These are phyloP conservation scores for Phytophthora capsici DNA, from an alignment of 352 stramenopile genomes.

Conservation along the genomic window DNA sequence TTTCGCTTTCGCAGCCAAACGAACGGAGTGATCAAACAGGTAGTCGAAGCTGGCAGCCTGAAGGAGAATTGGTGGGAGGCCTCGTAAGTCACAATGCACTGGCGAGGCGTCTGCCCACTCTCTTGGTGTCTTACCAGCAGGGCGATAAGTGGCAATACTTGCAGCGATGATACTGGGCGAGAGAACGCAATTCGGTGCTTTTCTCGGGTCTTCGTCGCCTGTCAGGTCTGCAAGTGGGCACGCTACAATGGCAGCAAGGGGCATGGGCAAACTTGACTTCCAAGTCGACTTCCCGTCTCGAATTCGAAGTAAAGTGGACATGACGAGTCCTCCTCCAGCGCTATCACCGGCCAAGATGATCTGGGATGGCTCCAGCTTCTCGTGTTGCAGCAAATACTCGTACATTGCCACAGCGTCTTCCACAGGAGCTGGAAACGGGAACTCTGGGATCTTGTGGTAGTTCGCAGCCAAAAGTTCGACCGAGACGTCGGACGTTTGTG, in stretches of 20 bases:
- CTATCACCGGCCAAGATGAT: slow-evolving; percentile 43
- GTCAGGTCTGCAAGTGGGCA: slow-evolving; percentile 9
- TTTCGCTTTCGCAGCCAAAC: slow-evolving; percentile 31
- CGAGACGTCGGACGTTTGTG: not conserved
- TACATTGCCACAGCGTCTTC: slow-evolving; percentile 38
- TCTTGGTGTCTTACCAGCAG: slow-evolving; percentile 4
- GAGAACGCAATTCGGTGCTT: not conserved
- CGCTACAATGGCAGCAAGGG: slow-evolving; percentile 22
- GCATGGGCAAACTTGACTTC: slow-evolving; percentile 2
- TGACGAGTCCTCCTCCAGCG: slow-evolving; percentile 30
- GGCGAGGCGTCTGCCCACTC: slow-evolving; percentile 26
- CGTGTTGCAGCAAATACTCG: slow-evolving; percentile 26
- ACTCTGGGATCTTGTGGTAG: slow-evolving; percentile 34
- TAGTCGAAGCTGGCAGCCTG: slow-evolving; percentile 26
- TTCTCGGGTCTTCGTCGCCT: slow-evolving; percentile 3
- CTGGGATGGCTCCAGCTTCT: slow-evolving; percentile 13
- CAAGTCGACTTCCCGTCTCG: slow-evolving; percentile 10
- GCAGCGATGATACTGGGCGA: slow-evolving; percentile 7
- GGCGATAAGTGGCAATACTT: slow-evolving; percentile 4
- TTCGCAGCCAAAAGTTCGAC: slow-evolving; percentile 40
- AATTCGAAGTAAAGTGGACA: slow-evolving; percentile 34
- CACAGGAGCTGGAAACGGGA: slow-evolving; percentile 23
- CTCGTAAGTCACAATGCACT: slow-evolving; percentile 30
- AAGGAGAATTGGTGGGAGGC: slow-evolving; percentile 28
- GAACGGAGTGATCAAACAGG: slow-evolving; percentile 19